phyloP scores from a whole-genome alignment of 2,329 filamentous ascomycete species.

The Calonectria ilicicola region DNA sequence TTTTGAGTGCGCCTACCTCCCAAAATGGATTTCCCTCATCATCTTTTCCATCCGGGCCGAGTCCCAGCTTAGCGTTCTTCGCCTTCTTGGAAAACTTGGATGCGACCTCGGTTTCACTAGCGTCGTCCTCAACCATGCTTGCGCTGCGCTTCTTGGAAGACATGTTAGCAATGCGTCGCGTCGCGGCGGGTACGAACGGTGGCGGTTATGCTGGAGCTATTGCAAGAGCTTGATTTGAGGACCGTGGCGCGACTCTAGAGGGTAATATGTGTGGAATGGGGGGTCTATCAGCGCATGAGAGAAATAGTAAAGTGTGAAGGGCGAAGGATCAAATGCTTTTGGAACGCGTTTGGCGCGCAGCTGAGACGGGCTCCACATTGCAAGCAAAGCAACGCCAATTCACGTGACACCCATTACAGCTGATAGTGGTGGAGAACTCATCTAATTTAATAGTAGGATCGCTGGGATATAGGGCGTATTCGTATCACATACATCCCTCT shows the following conservation, averaged over 20 bases:
- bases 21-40: conserved; percentile 66
- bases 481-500: conserved; percentile 1
- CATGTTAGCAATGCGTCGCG: conserved; percentile 6
- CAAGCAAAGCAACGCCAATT: conserved; percentile 36
- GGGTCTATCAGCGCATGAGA: conserved; percentile 6
- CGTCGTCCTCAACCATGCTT: conserved; percentile 48
- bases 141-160: conserved; percentile 51
- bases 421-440: conserved; percentile 19
- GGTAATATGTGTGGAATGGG: conserved; percentile 10
- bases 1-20: conserved; percentile 57
- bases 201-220: neutral
- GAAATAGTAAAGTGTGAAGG: neutral
- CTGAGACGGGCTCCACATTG: conserved; percentile 10
- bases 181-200: neutral
- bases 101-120: conserved; percentile 46
- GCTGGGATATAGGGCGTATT: conserved; percentile 13
- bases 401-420: conserved; percentile 34
- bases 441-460: conserved; percentile 21
- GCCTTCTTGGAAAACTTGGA: conserved; percentile 61
- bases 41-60: conserved; percentile 49
- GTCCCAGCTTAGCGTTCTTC: conserved; percentile 46
- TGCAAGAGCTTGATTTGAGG: neutral
- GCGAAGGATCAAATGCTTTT: conserved; percentile 18
- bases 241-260: neutral
- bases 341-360: conserved; percentile 26